A percentile compares a stretch with the other conserved stretches of the same genome.
Conservation (phyloP, 2,329 filamentous ascomycete species). For the Cladobotryum protrusum region DNA sequence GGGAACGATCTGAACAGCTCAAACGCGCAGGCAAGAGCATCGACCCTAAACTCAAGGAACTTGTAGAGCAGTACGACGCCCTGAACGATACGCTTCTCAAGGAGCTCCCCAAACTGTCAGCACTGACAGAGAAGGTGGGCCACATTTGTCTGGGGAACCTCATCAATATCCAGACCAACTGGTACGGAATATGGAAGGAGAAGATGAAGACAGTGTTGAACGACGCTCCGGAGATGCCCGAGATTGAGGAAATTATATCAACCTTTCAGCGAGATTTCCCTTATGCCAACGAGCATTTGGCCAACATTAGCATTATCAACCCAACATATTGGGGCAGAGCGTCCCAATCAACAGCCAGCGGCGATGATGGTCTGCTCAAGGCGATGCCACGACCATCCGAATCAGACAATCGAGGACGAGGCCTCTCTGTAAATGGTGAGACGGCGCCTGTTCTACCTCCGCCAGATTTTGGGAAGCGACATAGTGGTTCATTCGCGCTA, state of each 20-base stretch:
- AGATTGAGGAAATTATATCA: conserved; percentile 66
- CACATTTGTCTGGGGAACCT: conserved; percentile 79
- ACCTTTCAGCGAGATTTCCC: conserved; percentile 75
- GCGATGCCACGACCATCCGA: conserved; percentile 45
- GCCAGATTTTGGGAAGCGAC: conserved; percentile 58
- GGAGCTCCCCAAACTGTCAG: conserved; percentile 79
- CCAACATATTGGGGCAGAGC: conserved; percentile 56
- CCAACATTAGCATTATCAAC: conserved; percentile 71
- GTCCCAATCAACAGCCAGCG: conserved; percentile 55
- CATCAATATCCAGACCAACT: conserved; percentile 74
- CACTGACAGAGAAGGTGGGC: conserved; percentile 74
- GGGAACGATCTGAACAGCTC: conserved; percentile 71
- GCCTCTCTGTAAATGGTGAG: conserved; percentile 57
- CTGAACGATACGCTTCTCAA: conserved; percentile 91
- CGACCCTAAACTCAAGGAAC: conserved; percentile 77
- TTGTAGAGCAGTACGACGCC: conserved; percentile 82
- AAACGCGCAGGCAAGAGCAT: conserved; percentile 77
- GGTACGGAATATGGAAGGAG: conserved; percentile 77
- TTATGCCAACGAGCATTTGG: conserved; percentile 65
- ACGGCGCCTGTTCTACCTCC: conserved; percentile 56
- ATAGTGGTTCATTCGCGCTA: conserved; percentile 60
- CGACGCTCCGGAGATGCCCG: conserved; percentile 54
- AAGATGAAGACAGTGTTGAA: conserved; percentile 73
- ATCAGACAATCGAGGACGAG: conserved; percentile 47
- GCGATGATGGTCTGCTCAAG: conserved; percentile 44